These are phyloP conservation scores for Radiomyces spectabilis DNA, from an alignment of 192 early-diverging fungal genomes.

Conservation along the genomic window DNA sequence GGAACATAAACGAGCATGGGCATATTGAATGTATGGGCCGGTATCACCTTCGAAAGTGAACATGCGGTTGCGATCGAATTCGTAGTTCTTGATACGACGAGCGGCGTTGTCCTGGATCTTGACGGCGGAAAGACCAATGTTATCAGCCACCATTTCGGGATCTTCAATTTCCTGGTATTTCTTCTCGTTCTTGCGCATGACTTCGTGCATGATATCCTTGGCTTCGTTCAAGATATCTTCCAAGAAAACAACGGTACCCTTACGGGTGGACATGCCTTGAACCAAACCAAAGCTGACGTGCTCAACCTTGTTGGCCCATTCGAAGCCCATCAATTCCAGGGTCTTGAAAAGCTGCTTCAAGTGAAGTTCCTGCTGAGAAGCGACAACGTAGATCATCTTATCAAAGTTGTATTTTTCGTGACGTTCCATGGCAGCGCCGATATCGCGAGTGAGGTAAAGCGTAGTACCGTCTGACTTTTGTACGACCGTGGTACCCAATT, in stretches of 20 bases:
- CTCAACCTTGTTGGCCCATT: slow-evolving; percentile 74
- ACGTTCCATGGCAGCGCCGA: slow-evolving; percentile 92
- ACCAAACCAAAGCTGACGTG: slow-evolving; percentile 97
- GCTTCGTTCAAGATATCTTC: slow-evolving; percentile 88
- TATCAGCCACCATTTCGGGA: slow-evolving; percentile 74
- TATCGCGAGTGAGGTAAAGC: slow-evolving; percentile 92
- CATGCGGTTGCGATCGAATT: slow-evolving; percentile 88
- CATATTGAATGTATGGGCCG: slow-evolving; percentile 98
- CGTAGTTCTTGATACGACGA: slow-evolving; percentile 90
- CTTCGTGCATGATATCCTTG: slow-evolving; percentile 82
- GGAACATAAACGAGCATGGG: slow-evolving; percentile 95
- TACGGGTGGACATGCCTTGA: slow-evolving; percentile 92
- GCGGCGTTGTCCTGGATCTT: slow-evolving; percentile 89
- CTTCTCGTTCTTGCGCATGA: slow-evolving; percentile 82
- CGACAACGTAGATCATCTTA: slow-evolving; percentile 88
- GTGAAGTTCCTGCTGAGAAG: slow-evolving; percentile 85
- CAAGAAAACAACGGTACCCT: slow-evolving; percentile 91
- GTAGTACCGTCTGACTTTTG: slow-evolving; percentile 89
- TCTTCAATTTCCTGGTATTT: slow-evolving; percentile 83
- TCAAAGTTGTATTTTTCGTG: slow-evolving; percentile 85
- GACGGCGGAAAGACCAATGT: slow-evolving; percentile 89
- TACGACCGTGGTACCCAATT: slow-evolving; percentile 77
- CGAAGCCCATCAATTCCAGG: slow-evolving; percentile 71
- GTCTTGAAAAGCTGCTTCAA: slow-evolving; percentile 94
- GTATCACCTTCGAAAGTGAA: slow-evolving; percentile 96